Conservation (phyloP, 768 basidiomycete species). For the Cytidiella melzeri region DNA sequence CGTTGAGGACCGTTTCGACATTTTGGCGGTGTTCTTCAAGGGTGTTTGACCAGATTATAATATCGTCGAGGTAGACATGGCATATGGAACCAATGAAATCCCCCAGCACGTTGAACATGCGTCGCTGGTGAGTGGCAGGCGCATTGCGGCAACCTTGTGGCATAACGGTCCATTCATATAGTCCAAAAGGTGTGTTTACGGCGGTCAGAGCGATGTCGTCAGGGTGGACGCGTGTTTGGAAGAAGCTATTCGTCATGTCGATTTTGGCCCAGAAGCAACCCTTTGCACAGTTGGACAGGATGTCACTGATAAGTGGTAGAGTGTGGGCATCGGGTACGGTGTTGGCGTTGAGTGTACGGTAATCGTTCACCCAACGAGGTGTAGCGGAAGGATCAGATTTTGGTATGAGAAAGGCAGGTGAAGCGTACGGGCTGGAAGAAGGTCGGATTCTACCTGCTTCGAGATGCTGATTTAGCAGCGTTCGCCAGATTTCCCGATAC, state of each 20-base stretch:
- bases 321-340: conserved; percentile 12
- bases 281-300: conserved; percentile 20
- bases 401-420: conserved; percentile 32
- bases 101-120: conserved; percentile 28
- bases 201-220: conserved; percentile 30
- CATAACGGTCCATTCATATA: conserved; percentile 39
- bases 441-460: conserved; percentile 25
- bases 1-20: conserved; percentile 15
- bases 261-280: conserved; percentile 32
- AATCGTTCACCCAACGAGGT: conserved; percentile 20
- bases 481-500: conserved; percentile 28
- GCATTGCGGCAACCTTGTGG: conserved; percentile 33
- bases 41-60: conserved; percentile 37
- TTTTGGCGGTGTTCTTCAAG: conserved; percentile 23
- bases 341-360: conserved; percentile 12
- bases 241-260: conserved; percentile 37
- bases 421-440: conserved; percentile 24
- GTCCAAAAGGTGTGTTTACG: conserved; percentile 31
- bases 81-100: conserved; percentile 33
- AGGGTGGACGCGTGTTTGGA: conserved; percentile 28
- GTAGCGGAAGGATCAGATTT: conserved; percentile 24
- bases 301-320: conserved; percentile 15
- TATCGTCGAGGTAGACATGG: conserved; percentile 40
- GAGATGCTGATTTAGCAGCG: conserved; percentile 28
- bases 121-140: conserved; percentile 24